Evolutionary conservation across 345 rosid genomes (phyloP).

Genomic region (Passiflora organensis): DNA sequence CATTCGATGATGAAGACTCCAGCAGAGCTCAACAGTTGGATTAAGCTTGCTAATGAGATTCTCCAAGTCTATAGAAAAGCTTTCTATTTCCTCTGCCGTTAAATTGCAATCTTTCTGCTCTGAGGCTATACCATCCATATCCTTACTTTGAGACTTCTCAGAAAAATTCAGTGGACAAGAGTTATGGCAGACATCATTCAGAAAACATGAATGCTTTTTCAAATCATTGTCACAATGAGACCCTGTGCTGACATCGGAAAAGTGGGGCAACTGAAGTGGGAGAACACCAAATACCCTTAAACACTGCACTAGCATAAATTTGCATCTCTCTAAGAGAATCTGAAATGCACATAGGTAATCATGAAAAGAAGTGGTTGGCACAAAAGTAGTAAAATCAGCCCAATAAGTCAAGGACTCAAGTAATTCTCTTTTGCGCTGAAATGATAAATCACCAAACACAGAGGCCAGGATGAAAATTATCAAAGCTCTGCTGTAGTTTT

Average conservation of each 20-base stretch:
- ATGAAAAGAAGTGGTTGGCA: conserved; percentile 54
- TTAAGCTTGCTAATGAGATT: conserved; percentile 40
- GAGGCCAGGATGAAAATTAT: conserved; percentile 55
- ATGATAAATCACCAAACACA: conserved; percentile 56
- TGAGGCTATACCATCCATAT: conserved; percentile 15
- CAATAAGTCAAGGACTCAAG: conserved; percentile 52
- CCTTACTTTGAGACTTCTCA: conserved; percentile 26
- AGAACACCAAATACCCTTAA: conserved; percentile 36
- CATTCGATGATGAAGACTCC: conserved; percentile 60
- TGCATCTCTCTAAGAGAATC: conserved; percentile 53
- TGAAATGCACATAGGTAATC: conserved; percentile 71
- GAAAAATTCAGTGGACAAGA: conserved; percentile 26
- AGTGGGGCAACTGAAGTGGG: conserved; percentile 34
- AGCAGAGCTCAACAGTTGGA: conserved; percentile 51
- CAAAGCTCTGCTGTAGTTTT: conserved; percentile 38
- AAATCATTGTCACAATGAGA: conserved; percentile 21
- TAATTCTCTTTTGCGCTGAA: conserved; percentile 41
- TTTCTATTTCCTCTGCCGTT: conserved; percentile 44
- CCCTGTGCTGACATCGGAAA: conserved; percentile 18
- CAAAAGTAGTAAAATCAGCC: conserved; percentile 56
- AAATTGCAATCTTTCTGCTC: conserved; percentile 27
- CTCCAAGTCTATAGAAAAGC: conserved; percentile 47
- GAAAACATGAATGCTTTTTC: conserved; percentile 41
- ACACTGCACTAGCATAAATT: conserved; percentile 38
- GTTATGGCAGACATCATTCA: conserved; percentile 27